Evolutionary conservation across 306 rosid species (phyloP).

Genomic region (Comarum palustre): DNA sequence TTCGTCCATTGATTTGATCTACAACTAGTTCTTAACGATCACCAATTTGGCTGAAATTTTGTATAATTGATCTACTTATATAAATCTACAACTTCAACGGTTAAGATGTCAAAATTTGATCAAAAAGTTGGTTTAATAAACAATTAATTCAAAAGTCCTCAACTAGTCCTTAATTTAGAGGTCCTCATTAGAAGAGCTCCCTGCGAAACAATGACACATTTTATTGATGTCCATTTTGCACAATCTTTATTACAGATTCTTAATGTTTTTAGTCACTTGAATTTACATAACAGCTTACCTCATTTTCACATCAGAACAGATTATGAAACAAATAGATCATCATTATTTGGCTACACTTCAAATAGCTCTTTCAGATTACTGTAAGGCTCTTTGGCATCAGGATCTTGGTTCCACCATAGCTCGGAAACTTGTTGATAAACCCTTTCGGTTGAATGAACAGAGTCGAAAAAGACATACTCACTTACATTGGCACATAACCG

Average conservation of each 20-base stretch:
- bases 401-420: slow-evolving; percentile 36
- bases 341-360: slow-evolving; percentile 14
- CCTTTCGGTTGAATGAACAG: slow-evolving; percentile 38
- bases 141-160: too few species aligned
- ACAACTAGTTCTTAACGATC: too few species aligned
- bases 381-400: slow-evolving; percentile 28
- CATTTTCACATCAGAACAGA: background rate
- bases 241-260: background rate
- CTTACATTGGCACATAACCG: slow-evolving; percentile 35
- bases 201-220: too few species aligned
- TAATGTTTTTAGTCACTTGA: background rate
- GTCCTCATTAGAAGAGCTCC: too few species aligned
- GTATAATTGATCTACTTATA: too few species aligned
- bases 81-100: too few species aligned
- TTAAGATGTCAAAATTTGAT: too few species aligned
- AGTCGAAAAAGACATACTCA: slow-evolving; percentile 46
- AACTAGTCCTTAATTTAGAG: too few species aligned
- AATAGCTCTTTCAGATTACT: slow-evolving; percentile 36
- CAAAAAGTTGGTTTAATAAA: too few species aligned
- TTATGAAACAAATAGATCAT: background rate
- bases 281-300: slow-evolving; percentile 1
- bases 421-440: slow-evolving; percentile 33
- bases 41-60: too few species aligned
- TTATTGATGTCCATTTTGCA: background rate
- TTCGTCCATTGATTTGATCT: too few species aligned